Percentiles rank a stretch among this genome's conserved stretches.
Conservation (phyloP, 441 rosid genomes). For the Jatropha multifida region DNA sequence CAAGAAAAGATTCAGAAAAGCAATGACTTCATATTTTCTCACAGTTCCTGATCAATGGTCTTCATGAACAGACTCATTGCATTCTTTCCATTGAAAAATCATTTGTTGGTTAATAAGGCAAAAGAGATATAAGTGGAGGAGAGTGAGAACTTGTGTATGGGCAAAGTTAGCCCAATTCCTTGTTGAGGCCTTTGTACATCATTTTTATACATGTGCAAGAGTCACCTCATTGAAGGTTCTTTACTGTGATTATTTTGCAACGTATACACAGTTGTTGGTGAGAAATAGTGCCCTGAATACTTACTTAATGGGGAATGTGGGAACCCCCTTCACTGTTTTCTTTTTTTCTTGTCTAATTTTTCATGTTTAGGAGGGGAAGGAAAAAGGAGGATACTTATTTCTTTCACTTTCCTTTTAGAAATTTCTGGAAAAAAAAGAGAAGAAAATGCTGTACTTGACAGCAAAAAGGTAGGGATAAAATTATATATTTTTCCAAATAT, state of each 20-base stretch:
- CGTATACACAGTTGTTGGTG: not conserved
- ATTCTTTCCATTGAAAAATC: constrained; percentile 33
- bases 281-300: too few species aligned
- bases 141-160: constrained; percentile 15
- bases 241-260: not conserved
- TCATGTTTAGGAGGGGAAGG: too few species aligned
- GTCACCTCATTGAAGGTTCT: constrained; percentile 8
- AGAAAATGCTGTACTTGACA: too few species aligned
- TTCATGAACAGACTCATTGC: constrained; percentile 38
- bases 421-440: too few species aligned
- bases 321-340: too few species aligned
- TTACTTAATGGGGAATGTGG: too few species aligned
- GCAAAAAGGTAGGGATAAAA: too few species aligned
- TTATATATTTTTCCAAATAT: too few species aligned
- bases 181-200: constrained; percentile 23
- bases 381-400: too few species aligned
- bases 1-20: constrained; percentile 93
- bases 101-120: constrained; percentile 35
- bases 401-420: too few species aligned
- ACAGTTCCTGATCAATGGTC: constrained; percentile 90
- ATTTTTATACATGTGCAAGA: constrained; percentile 30
- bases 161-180: constrained; percentile 22
- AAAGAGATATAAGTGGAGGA: constrained; percentile 20
- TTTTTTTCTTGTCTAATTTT: too few species aligned
- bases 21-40: constrained; percentile 91